A percentile compares a stretch with the other conserved stretches of the same genome.
phyloP scores from a whole-genome alignment of 2,329 filamentous ascomycete genomes.

The Arthrobotrys conoides region DNA sequence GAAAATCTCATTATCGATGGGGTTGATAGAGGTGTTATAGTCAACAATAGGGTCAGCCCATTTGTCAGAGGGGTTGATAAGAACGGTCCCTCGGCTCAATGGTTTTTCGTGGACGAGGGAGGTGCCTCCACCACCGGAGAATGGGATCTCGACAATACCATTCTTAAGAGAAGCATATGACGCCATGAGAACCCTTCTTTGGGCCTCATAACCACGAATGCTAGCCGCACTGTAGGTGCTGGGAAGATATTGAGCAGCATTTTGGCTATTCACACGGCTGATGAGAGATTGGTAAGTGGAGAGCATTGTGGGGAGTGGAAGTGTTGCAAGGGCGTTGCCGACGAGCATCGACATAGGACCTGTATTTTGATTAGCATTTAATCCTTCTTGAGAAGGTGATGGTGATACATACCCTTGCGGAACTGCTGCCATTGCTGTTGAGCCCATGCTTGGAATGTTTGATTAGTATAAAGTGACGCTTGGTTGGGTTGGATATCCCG shows the following conservation, averaged over 20 bases:
- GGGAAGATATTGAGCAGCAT: slow-evolving; percentile 66
- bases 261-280: slow-evolving; percentile 63
- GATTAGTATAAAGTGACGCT: slow-evolving; percentile 42
- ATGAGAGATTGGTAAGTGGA: slow-evolving; percentile 46
- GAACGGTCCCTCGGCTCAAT: slow-evolving; percentile 67
- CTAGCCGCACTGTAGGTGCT: slow-evolving; percentile 66
- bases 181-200: slow-evolving; percentile 66
- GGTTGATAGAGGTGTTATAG: slow-evolving; percentile 67
- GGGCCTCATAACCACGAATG: slow-evolving; percentile 67
- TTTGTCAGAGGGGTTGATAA: slow-evolving; percentile 66
- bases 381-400: neutral
- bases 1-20: slow-evolving; percentile 66
- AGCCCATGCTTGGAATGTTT: slow-evolving; percentile 52
- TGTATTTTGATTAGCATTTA: neutral
- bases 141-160: slow-evolving; percentile 63
- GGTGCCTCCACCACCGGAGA: slow-evolving; percentile 61
- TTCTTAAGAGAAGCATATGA: slow-evolving; percentile 64
- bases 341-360: slow-evolving; percentile 66
- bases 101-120: slow-evolving; percentile 67
- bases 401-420: slow-evolving; percentile 43
- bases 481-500: slow-evolving; percentile 53
- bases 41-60: slow-evolving; percentile 67
- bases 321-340: slow-evolving; percentile 66
- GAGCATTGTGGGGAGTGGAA: slow-evolving; percentile 66
- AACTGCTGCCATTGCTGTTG: slow-evolving; percentile 55